These are phyloP conservation scores for Candida andamanensis DNA, from an alignment of 805 yeast genomes.

Conservation along the genomic window DNA sequence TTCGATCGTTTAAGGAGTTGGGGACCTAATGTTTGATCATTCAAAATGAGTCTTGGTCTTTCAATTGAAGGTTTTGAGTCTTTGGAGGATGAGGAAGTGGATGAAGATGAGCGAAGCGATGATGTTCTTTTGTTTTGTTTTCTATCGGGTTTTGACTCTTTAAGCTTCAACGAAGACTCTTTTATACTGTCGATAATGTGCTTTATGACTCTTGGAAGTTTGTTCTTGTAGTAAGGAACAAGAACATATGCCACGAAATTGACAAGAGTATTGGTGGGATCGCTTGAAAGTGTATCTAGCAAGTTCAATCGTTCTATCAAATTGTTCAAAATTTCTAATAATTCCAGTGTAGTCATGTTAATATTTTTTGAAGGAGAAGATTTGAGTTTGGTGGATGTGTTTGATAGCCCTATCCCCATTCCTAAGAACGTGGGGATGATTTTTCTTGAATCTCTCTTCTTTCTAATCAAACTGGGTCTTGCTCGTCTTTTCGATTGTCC, in stretches of 20 bases:
- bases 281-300: constrained; percentile 43
- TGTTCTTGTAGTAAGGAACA: constrained; percentile 48
- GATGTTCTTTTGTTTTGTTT: constrained; percentile 1
- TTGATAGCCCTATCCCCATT: constrained; percentile 22
- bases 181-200: constrained; percentile 45
- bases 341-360: no score
- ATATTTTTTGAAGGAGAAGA: constrained; percentile 14
- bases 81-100: not conserved
- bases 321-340: constrained; percentile 30
- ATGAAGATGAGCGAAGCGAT: not conserved
- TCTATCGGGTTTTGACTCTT: constrained; percentile 8
- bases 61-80: constrained; percentile 2
- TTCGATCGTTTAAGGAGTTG: constrained; percentile 36
- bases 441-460: constrained; percentile 19
- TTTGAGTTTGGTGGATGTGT: constrained; percentile 5
- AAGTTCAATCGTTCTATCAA: constrained; percentile 50
- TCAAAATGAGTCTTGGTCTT: constrained; percentile 1
- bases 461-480: constrained; percentile 18
- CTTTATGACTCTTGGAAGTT: constrained; percentile 42
- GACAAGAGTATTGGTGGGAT: constrained; percentile 20
- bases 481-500: constrained; percentile 10
- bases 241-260: constrained; percentile 50
- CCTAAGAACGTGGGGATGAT: constrained; percentile 42
- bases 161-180: constrained; percentile 37
- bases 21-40: constrained; percentile 23